Base-by-base conservation (phyloP, 371 early-diverging fungal species). In the Mucor saturninus region DNA sequence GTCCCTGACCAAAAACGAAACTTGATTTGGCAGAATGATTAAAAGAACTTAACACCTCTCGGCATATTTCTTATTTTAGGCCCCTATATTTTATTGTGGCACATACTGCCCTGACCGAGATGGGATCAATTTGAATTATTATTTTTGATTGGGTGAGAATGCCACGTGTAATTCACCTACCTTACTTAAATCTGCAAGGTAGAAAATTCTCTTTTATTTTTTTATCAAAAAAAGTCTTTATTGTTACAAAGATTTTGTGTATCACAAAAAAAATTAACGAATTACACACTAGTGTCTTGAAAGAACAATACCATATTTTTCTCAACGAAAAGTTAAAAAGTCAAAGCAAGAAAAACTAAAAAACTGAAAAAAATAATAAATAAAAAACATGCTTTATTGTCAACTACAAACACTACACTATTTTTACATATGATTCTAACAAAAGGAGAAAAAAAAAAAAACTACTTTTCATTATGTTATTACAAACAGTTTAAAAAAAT, bases 41-140 rank as follows among this genome's bases (percentile, higher is more conserved):
- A 29, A 6, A 49, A 32, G 30, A 9, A 11, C 31, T 5, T 11
- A 43, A 5, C 43, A 4, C 31, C 8, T 46, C 46, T 46, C 46
- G 46, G 46, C 46, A 46, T 46, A 46, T 46, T 46, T 46, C 46
- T 46, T 46, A 46, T 46, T 46, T 46, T 21, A 46, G 46, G 46
- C 4, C 11, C 43, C 21, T 45, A 5, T 15, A 5, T 15, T 15
- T 45, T 46, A 21, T 21, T 46, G 46, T 46, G 11, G 43, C 43
- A 43, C 43, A 43, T 15, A 43, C 43, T 43, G 43, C 43, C 15
- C 15, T 43, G 15, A 43, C 15, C 43, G 15, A 43, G 43, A 11
- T 15, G 13, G 43, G 43, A 7, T 46, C 21, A 46, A 46, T 46
- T 46, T 46, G 3, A 30, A 4, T 14, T 32, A 26, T 26, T n/a